Evolutionary conservation across 2,329 filamentous ascomycete species (phyloP).

Genomic region (Calonectria pauciramosa): DNA sequence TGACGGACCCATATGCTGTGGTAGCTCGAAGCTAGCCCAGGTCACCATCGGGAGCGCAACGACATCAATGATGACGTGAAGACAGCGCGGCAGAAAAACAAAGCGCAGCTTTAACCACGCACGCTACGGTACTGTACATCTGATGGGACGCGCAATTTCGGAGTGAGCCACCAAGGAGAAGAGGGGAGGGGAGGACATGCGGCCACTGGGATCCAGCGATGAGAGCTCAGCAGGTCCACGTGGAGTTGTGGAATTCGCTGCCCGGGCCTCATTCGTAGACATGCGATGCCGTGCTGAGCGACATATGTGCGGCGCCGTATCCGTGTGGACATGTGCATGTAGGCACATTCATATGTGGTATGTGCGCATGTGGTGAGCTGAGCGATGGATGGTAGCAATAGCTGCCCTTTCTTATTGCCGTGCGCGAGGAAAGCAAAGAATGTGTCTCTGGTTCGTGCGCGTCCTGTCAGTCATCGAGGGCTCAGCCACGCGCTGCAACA

Average conservation of each 20-base stretch:
- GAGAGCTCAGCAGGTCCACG: conserved; percentile 35
- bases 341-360: not conserved
- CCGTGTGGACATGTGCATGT: conserved; percentile 5
- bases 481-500: conserved; percentile 12
- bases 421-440: not conserved
- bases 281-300: conserved; percentile 16
- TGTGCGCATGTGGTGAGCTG: conserved; percentile 15
- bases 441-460: conserved; percentile 2
- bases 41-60: not conserved
- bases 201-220: conserved; percentile 12
- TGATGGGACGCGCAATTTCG: conserved; percentile 40
- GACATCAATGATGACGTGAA: not conserved
- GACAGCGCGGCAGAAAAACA: not conserved
- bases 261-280: not conserved
- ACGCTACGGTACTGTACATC: not conserved
- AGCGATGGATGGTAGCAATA: conserved; percentile 1
- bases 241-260: conserved; percentile 45
- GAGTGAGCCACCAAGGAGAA: conserved; percentile 25
- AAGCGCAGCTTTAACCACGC: not conserved
- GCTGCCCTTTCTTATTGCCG: conserved; percentile 8
- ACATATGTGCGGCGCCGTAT: conserved; percentile 17
- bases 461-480: not conserved
- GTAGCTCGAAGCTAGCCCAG: not conserved
- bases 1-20: not conserved
- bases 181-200: conserved; percentile 6